These are phyloP conservation scores for Closterium sp. DNA, from an alignment of 139 green algal genomes.

Conservation along the genomic window DNA sequence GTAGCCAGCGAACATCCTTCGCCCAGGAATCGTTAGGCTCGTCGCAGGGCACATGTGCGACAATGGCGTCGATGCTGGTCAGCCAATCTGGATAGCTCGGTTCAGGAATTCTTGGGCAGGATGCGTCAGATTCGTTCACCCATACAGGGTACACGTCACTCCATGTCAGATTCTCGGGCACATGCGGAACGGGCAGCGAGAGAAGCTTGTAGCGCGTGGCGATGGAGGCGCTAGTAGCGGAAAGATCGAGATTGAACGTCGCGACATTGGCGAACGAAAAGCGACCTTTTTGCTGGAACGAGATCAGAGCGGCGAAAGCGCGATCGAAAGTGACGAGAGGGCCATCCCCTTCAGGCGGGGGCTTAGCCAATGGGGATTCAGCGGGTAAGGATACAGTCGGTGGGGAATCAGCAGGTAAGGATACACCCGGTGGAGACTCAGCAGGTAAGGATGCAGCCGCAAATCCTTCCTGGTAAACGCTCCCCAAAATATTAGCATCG, in stretches of 20 bases:
- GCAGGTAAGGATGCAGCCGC: too few species aligned
- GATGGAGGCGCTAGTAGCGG: too few species aligned
- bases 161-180: not conserved
- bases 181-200: not conserved
- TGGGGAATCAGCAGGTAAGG: too few species aligned
- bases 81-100: not conserved
- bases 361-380: too few species aligned
- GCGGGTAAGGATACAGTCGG: too few species aligned
- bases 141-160: not conserved
- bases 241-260: not conserved
- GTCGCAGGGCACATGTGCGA: not conserved
- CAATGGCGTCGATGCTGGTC: not conserved
- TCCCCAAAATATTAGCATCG: too few species aligned
- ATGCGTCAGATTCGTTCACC: not conserved
- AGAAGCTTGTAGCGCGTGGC: not conserved
- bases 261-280: not conserved
- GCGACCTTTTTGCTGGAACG: not conserved
- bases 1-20: not conserved
- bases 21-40: not conserved
- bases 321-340: too few species aligned
- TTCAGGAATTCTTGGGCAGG: not conserved
- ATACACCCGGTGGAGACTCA: too few species aligned
- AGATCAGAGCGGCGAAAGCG: not conserved
- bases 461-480: too few species aligned
- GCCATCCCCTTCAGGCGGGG: too few species aligned